These are phyloP conservation scores for Monosporascus sp. DNA, from an alignment of 2,329 filamentous ascomycete species.

Conservation along the genomic window DNA sequence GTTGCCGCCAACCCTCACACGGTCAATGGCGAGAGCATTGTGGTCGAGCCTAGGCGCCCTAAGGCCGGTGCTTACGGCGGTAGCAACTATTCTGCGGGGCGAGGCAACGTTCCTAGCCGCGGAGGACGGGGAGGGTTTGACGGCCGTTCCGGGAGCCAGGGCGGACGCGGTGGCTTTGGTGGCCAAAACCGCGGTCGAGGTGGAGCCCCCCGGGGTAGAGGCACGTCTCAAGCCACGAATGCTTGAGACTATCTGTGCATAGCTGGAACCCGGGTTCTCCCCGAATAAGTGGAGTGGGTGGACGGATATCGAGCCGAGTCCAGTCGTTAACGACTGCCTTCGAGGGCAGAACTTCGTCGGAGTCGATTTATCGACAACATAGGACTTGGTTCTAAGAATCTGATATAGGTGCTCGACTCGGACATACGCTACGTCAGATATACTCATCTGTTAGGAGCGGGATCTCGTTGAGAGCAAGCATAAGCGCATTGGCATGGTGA, in stretches of 20 bases:
- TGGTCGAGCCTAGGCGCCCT: slow-evolving; percentile 82
- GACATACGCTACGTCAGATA: background rate
- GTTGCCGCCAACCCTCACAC: slow-evolving; percentile 78
- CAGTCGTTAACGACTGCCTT: background rate
- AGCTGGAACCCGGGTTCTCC: background rate
- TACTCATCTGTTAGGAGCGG: background rate
- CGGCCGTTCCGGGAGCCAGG: slow-evolving; percentile 55
- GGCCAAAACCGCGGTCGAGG: slow-evolving; percentile 64
- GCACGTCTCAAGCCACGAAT: slow-evolving; percentile 50
- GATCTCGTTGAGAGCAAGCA: background rate
- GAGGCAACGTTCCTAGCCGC: slow-evolving; percentile 55
- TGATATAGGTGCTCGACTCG: background rate
- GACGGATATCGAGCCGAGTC: background rate
- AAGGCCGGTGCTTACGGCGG: slow-evolving; percentile 67
- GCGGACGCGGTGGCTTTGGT: slow-evolving; percentile 62
- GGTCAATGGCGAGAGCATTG: slow-evolving; percentile 75
- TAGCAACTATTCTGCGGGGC: slow-evolving; percentile 57
- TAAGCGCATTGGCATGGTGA: background rate
- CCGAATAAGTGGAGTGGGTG: slow-evolving; percentile 1
- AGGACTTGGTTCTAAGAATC: background rate
- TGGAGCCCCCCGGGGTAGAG: slow-evolving; percentile 58
- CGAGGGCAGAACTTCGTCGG: background rate
- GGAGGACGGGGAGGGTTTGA: slow-evolving; percentile 61
- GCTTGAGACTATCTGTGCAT: slow-evolving; percentile 30
- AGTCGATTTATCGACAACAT: background rate